These are phyloP conservation scores for Cryptosporidium tyzzeri DNA, from an alignment of 169 alveolate species.

Conservation along the genomic window DNA sequence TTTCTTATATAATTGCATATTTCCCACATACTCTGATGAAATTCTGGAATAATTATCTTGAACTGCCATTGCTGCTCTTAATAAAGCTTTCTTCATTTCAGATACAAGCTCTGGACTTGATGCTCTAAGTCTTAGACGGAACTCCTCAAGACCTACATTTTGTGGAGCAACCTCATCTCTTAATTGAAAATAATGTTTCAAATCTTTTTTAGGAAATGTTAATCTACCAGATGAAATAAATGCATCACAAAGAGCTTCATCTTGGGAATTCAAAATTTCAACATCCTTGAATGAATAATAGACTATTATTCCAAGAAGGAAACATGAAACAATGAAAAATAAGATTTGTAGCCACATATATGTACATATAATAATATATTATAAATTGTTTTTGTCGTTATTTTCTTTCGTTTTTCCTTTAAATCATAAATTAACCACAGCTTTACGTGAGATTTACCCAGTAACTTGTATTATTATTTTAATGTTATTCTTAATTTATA, in stretches of 20 bases:
- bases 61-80: conserved; percentile 67
- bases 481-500: too few relatives aligned
- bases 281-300: conserved; percentile 56
- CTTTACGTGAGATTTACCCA: not conserved
- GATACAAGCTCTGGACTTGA: conserved; percentile 60
- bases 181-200: conserved; percentile 26
- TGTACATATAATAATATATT: not conserved
- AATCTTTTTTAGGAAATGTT: conserved; percentile 61
- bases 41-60: conserved; percentile 63
- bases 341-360: conserved; percentile 59
- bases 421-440: not conserved
- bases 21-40: conserved; percentile 50
- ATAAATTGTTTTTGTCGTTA: not conserved
- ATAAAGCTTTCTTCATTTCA: conserved; percentile 64
- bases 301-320: conserved; percentile 48
- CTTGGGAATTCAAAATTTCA: conserved; percentile 11
- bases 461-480: not conserved
- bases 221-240: conserved; percentile 45
- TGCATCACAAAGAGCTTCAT: conserved; percentile 46
- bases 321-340: conserved; percentile 7
- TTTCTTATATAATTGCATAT: conserved; percentile 66
- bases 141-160: conserved; percentile 39
- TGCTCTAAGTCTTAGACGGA: conserved; percentile 52
- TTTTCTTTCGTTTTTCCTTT: not conserved
- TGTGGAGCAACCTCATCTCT: conserved; percentile 69